These are phyloP conservation scores for Turnera subulata DNA, from an alignment of 345 rosid species.

Conservation along the genomic window DNA sequence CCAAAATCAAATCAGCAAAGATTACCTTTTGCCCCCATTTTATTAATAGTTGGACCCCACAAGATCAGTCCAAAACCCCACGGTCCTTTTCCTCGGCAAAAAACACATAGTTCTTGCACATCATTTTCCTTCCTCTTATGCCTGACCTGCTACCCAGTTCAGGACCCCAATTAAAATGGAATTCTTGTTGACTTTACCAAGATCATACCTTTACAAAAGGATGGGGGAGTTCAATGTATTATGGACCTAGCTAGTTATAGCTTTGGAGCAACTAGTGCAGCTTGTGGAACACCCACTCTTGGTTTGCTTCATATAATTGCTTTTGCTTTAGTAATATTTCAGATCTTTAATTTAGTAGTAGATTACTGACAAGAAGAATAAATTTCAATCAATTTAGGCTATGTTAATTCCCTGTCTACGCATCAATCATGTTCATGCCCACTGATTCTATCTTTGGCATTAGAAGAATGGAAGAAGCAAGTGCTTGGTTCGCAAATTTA, in stretches of 20 bases:
- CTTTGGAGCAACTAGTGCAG: constrained; percentile 6
- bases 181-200: background rate
- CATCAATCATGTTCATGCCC: constrained; percentile 7
- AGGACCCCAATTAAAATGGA: constrained; percentile 1
- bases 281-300: constrained; percentile 5
- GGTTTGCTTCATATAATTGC: constrained; percentile 9
- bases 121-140: too few relatives aligned
- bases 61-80: too few relatives aligned
- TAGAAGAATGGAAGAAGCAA: constrained; percentile 79
- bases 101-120: too few relatives aligned
- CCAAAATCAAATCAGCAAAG: too few relatives aligned
- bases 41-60: too few relatives aligned
- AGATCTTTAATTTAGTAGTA: too few relatives aligned
- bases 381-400: background rate
- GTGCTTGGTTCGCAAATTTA: too few relatives aligned
- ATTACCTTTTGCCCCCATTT: too few relatives aligned
- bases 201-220: constrained; percentile 5
- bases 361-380: background rate
- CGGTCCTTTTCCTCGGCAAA: too few relatives aligned
- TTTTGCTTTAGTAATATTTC: background rate
- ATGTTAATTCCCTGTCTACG: background rate
- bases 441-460: constrained; percentile 24
- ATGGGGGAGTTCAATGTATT: constrained; percentile 3
- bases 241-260: constrained; percentile 4
- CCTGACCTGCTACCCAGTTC: too few relatives aligned